Evolutionary conservation across 257 asterid genomes (phyloP), one percentile per base, ranked within the genome.

Genomic region (Plantago elongata): DNA sequence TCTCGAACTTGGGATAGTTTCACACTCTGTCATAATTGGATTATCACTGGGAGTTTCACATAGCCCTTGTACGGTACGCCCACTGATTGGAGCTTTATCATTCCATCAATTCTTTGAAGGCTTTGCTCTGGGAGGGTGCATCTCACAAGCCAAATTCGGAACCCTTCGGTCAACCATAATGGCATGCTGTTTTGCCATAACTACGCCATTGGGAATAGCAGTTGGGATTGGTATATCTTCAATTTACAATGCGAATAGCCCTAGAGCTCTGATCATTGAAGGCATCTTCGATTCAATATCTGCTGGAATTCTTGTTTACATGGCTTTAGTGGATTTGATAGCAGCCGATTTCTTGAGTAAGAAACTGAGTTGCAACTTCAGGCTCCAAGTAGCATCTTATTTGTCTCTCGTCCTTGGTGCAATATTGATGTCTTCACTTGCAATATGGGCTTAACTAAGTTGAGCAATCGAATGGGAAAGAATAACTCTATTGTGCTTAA

Each of bases 291-390:
- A 92, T 75, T 86, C 97, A 0, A 61, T 92, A 43, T 92, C 98
- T 46, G 90, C 98, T 15, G 98, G 98, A n/a, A 91, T 91, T 54
- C 77, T 90, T 17, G 87, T 90, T 17, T 88, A 85, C 65, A 90
- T 90, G 98, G 95, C 98, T 59, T 75, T 91, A 45, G 98, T 92
- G 43, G 98, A 92, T 63, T 66, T 92, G 55, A 83, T 92, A 8
- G 98, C 97, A 3, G 97, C 98, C 3, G 97, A 92, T 77, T 92
- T 92, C 78, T 77, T 92, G 89, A 92, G 93, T 17, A 92, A 89
- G 80, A 79, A 84, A 68, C 83, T 90, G 98, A 88, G 95, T 70
- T 85, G 40, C 40, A 34, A 34, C 40, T 4, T 34, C 5, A 34
- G 40, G 40, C 40, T 34, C 42, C 97, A 88, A 74, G 77, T 78